Evolutionary conservation across 495 filamentous ascomycete genomes (phyloP).

Genomic region (Thozetella sp.): DNA sequence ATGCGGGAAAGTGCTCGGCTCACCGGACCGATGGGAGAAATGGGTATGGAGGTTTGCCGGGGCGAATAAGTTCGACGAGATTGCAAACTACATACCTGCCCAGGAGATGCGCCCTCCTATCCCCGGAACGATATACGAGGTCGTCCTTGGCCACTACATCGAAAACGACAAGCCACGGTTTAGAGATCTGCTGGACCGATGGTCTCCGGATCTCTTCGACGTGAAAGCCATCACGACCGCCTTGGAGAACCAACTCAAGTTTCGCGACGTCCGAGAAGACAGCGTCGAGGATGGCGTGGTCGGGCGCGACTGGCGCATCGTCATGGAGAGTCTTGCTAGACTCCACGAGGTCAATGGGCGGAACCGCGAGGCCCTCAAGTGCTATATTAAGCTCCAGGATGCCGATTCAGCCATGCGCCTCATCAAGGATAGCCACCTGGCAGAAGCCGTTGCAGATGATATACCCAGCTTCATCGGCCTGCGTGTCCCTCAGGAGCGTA

Average conservation of each 20-base stretch:
- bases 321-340: conserved; percentile 81
- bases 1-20: conserved; percentile 78
- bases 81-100: conserved; percentile 79
- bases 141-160: conserved; percentile 84
- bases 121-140: conserved; percentile 82
- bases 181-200: conserved; percentile 76
- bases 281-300: conserved; percentile 64
- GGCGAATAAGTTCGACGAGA: conserved; percentile 83
- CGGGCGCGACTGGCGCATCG: conserved; percentile 79
- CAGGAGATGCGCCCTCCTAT: conserved; percentile 74
- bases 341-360: conserved; percentile 79
- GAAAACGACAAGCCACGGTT: conserved; percentile 67
- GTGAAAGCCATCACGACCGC: conserved; percentile 66
- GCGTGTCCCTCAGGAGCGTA: conserved; percentile 74
- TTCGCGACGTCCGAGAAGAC: conserved; percentile 67
- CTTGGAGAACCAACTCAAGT: conserved; percentile 74
- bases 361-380: conserved; percentile 79
- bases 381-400: conserved; percentile 89
- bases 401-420: conserved; percentile 85
- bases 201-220: conserved; percentile 86
- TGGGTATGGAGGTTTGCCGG: conserved; percentile 92
- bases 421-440: conserved; percentile 80
- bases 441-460: conserved; percentile 84
- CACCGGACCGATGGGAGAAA: conserved; percentile 85
- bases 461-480: conserved; percentile 87